Conservation (phyloP, 2,329 filamentous ascomycete species). For the Scedosporium aurantiacum region DNA sequence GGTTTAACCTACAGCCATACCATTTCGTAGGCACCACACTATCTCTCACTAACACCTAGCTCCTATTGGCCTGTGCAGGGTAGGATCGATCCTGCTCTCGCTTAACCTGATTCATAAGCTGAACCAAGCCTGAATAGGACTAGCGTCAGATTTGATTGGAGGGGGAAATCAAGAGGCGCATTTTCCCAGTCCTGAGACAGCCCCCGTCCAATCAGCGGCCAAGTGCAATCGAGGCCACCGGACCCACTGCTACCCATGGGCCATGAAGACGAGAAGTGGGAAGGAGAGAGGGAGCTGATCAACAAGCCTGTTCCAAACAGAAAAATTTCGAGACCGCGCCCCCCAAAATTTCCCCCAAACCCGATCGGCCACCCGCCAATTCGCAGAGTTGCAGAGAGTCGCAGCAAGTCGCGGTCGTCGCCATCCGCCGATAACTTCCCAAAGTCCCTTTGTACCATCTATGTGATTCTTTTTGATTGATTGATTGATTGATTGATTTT, state of each 20-base stretch:
- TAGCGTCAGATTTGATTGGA: not conserved
- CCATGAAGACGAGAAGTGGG: not conserved
- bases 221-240: not conserved
- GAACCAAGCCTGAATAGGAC: not conserved
- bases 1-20: not conserved
- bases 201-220: not conserved
- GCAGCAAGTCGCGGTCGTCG: slow-evolving; percentile 6
- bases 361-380: slow-evolving; percentile 7
- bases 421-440: slow-evolving; percentile 3
- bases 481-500: not conserved
- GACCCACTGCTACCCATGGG: not conserved
- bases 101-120: slow-evolving; percentile 1
- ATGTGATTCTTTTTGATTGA: not conserved
- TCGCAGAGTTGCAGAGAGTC: slow-evolving; percentile 6
- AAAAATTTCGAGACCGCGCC: slow-evolving; percentile 6
- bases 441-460: slow-evolving; percentile 5
- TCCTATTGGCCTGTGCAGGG: not conserved
- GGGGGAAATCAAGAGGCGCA: not conserved
- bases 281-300: not conserved
- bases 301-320: not conserved
- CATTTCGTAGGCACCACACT: not conserved
- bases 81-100: not conserved
- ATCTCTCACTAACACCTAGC: not conserved
- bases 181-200: slow-evolving; percentile 1
- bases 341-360: slow-evolving; percentile 5